phyloP scores from a whole-genome alignment of 1,284 basidiomycete species.

The Coniferiporia sulphurascens region DNA sequence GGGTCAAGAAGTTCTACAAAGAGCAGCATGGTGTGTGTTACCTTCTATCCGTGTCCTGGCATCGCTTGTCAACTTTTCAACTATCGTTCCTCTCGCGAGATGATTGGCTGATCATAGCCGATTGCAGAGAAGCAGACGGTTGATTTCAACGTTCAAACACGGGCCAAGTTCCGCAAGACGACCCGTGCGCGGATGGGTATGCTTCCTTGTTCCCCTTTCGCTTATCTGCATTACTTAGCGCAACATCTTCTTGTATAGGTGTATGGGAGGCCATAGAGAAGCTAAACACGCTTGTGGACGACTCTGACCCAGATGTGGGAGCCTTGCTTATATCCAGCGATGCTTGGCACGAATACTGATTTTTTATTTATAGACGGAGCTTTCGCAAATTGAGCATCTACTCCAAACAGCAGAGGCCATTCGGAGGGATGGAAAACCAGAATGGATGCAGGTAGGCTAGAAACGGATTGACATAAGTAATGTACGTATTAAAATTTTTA shows the following conservation, averaged over 20 bases:
- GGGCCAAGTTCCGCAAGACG: slow-evolving; percentile 61
- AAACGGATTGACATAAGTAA: slow-evolving; percentile 20
- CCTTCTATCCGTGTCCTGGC: too few relatives aligned
- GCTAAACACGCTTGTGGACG: slow-evolving; percentile 84
- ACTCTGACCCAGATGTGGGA: slow-evolving; percentile 79
- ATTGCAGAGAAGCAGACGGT: slow-evolving; percentile 78
- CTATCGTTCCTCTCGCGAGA: too few relatives aligned
- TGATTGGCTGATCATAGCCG: too few relatives aligned
- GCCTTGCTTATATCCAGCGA: slow-evolving; percentile 10
- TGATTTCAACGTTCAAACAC: slow-evolving; percentile 75
- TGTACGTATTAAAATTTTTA: neutral
- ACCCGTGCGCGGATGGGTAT: slow-evolving; percentile 57
- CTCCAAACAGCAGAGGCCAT: slow-evolving; percentile 92
- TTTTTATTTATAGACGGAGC: slow-evolving; percentile 45
- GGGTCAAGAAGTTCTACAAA: slow-evolving; percentile 82
- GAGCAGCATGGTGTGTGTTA: slow-evolving; percentile 73
- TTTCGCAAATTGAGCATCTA: slow-evolving; percentile 86
- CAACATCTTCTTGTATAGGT: slow-evolving; percentile 32
- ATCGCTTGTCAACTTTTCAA: too few relatives aligned
- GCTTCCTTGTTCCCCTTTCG: slow-evolving; percentile 25
- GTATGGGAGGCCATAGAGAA: slow-evolving; percentile 87
- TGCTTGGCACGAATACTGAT: neutral
- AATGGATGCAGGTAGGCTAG: slow-evolving; percentile 71
- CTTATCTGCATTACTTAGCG: slow-evolving; percentile 5
- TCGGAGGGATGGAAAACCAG: slow-evolving; percentile 81